Conservation (phyloP, 164 flowering plant genomes). For the Chimonanthus salicifolius region DNA sequence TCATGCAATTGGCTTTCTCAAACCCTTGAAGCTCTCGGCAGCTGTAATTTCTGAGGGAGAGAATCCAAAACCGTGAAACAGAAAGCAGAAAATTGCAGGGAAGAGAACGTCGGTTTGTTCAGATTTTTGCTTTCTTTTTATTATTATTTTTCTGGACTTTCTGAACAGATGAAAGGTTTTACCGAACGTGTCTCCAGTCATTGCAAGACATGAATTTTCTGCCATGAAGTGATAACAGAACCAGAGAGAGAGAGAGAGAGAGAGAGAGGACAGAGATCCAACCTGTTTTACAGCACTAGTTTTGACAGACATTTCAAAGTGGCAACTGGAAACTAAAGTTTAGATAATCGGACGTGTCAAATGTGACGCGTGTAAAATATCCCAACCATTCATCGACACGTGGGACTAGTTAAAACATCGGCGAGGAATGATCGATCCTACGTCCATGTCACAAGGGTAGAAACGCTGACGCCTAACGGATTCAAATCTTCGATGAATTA, state of each 20-base stretch:
- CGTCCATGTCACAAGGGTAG: too few species aligned
- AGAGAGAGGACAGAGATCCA: background rate
- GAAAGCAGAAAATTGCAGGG: background rate
- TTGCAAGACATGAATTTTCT: background rate
- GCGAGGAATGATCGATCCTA: too few species aligned
- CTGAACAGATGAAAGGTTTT: background rate
- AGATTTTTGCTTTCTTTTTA: background rate
- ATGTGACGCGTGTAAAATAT: too few species aligned
- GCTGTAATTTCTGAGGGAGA: background rate
- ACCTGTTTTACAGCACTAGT: background rate
- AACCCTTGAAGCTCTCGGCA: background rate
- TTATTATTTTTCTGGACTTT: background rate
- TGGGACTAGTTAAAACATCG: too few species aligned
- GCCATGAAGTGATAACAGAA: background rate
- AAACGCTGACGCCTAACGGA: too few species aligned
- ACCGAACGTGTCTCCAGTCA: background rate
- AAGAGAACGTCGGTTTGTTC: background rate
- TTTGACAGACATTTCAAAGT: too few species aligned
- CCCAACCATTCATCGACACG: too few species aligned
- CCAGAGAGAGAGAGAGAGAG: background rate
- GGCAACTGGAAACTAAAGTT: too few species aligned
- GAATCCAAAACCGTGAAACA: background rate
- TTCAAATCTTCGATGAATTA: too few species aligned
- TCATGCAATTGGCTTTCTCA: background rate
- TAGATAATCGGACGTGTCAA: too few species aligned